Conservation (phyloP, 2,329 filamentous ascomycete species). For the Nemania sp. region DNA sequence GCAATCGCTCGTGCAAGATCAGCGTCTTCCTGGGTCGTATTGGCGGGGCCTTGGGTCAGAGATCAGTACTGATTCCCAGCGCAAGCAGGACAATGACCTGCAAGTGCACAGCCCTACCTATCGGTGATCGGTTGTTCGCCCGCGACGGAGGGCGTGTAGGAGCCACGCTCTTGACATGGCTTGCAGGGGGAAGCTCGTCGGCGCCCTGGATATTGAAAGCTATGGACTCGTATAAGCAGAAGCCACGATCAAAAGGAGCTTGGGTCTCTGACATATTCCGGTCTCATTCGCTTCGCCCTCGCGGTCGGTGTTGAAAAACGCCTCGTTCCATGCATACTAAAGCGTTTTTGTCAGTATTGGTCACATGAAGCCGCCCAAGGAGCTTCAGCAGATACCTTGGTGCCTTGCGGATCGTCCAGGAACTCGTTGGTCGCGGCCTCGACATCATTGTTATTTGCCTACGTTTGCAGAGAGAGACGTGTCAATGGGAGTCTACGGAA, state of each 20-base stretch:
- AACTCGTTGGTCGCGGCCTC: constrained; percentile 57
- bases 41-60: constrained; percentile 41
- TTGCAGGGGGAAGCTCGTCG: constrained; percentile 48
- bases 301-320: constrained; percentile 55
- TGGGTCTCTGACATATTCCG: constrained; percentile 49
- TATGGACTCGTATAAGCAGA: constrained; percentile 34
- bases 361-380: neutral
- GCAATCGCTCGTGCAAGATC: constrained; percentile 61
- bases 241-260: neutral
- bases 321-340: constrained; percentile 61
- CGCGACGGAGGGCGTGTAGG: constrained; percentile 67
- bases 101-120: constrained; percentile 57
- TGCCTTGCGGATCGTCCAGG: constrained; percentile 51
- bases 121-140: constrained; percentile 60
- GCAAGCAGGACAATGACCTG: constrained; percentile 44
- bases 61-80: constrained; percentile 34
- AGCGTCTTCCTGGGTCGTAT: constrained; percentile 54
- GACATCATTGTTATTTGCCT: constrained; percentile 53
- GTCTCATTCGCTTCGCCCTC: constrained; percentile 53
- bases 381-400: constrained; percentile 42
- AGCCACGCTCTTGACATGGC: constrained; percentile 49
- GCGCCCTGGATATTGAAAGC: constrained; percentile 62
- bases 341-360: constrained; percentile 24
- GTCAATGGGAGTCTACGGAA: constrained; percentile 7
- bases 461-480: constrained; percentile 1